These are phyloP conservation scores for Calocybe cyanea DNA, from an alignment of 768 basidiomycete species.

Conservation along the genomic window DNA sequence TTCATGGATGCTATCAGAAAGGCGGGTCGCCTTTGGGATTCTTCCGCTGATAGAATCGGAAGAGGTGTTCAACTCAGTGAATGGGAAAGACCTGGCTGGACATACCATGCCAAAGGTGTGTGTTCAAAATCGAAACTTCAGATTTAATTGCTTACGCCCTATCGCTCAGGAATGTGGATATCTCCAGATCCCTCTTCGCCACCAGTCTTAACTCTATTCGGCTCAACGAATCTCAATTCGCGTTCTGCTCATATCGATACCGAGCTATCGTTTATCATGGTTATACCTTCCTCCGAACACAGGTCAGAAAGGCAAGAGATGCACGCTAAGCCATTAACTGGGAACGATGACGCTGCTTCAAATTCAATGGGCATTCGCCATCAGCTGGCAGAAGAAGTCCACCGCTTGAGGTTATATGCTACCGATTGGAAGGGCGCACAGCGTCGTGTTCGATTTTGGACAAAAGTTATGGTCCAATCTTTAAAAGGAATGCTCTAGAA, in stretches of 20 bases:
- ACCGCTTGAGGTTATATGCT: constrained; percentile 45
- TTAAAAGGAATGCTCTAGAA: constrained; percentile 67
- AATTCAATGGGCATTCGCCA: constrained; percentile 33
- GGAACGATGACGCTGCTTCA: not conserved
- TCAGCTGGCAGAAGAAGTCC: constrained; percentile 51
- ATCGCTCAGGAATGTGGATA: constrained; percentile 80
- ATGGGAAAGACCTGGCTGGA: constrained; percentile 90
- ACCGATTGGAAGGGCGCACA: constrained; percentile 56
- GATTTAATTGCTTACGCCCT: not conserved
- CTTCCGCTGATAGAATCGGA: constrained; percentile 20
- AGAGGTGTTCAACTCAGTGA: constrained; percentile 71
- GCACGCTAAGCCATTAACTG: not conserved
- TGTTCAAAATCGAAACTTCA: not conserved
- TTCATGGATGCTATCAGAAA: constrained; percentile 67
- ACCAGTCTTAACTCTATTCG: constrained; percentile 80
- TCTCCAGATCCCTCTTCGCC: constrained; percentile 48
- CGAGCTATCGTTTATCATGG: constrained; percentile 84
- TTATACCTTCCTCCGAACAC: constrained; percentile 47
- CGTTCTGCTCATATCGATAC: constrained; percentile 89
- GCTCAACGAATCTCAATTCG: constrained; percentile 92
- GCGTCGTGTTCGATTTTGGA: constrained; percentile 58
- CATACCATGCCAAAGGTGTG: constrained; percentile 96
- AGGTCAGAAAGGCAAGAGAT: not conserved
- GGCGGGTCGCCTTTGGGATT: constrained; percentile 41
- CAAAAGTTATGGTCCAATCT: constrained; percentile 57